Base-by-base conservation (phyloP, 352 stramenopile genomes). In the Phytopythium ostracodes region DNA sequence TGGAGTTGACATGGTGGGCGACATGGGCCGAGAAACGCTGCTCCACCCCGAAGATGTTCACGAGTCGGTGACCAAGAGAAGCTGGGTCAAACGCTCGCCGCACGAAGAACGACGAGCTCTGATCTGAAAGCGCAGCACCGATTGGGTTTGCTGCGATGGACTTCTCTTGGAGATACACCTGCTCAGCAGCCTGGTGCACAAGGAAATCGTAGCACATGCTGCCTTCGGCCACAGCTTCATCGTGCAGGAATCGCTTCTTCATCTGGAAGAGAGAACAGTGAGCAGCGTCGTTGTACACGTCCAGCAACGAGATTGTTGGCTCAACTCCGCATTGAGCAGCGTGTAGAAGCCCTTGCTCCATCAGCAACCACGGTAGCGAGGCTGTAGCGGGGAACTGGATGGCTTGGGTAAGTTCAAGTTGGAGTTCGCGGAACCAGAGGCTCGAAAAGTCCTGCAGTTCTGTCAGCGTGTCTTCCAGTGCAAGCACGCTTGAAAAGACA, bases 241-340 rank as follows among this genome's bases (percentile, higher is more conserved):
- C 77, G 62, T 79, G 93, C 11, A 97, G 61, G 44, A 76, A 81
- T 44, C 89, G 78, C 56, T 83, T 75, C 52, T 78, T 77, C n/a
- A 90, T 60, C n/a, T 64, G 38, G 33, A 77, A 71, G 2, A 96
- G 57, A 2, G 81, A 76, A 20, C 50, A 63, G 35, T 75, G 67
- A 0, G 71, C 78, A 15, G 88, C 85, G 52, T 97, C 87, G 53
- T 96, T 96, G 71, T 97, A 97, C 22, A 89, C 61, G 43, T 96
- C 87, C 35, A 96, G 50, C 12, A 92, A 59, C 42, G 81, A 86
- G 2, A 93, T 52, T 4, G 81, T 60, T 12, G 78, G 65, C 33
- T 87, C 67, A 4, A 70, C 35, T n/a, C 53, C 64, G 31, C 35
- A 18, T 43, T 29, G 38, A 62, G 2, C 24, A 63, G 47, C n/a